Evolutionary conservation across 805 yeast species (phyloP), one percentile per base, ranked within the genome.

Genomic region (Saccharomycopsis fibuligera): DNA sequence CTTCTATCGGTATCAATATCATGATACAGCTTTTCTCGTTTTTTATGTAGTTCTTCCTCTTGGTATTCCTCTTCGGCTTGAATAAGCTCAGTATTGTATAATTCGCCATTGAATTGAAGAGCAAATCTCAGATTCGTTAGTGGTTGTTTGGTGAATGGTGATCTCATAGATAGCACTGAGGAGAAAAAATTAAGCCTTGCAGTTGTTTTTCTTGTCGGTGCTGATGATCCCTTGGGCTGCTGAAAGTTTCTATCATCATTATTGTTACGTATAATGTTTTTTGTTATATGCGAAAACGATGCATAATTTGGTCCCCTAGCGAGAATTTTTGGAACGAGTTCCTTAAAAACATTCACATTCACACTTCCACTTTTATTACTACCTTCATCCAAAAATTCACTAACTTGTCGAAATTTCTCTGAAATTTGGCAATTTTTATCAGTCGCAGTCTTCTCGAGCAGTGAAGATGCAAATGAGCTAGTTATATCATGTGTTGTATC

Each of bases 31-130:
- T n/a, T n/a, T n/a, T n/a, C n/a, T n/a, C n/a, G n/a, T n/a, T n/a
- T n/a, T n/a, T n/a, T n/a, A 29, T 25, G 31, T n/a, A n/a, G n/a
- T n/a, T n/a, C n/a, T n/a, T n/a, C n/a, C n/a, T n/a, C n/a, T n/a
- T n/a, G n/a, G n/a, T n/a, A n/a, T 3, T 49, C 35, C 64, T 0
- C 57, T 54, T 29, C 68, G 8, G 31, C 8, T 29, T 27, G 35
- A 14, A 27, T 55, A 21, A 83, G 73, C 33, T 74, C 83, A 1
- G 62, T 56, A 54, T 82, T 82, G 62, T 93, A 93, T 9, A 93
- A 64, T 58, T 93, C 97, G 0, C 99, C 99, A 62, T 95, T 93
- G 65, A 84, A 91, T 60, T 88, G 96, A 6, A 95, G 60, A 0
- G 74, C 58, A 44, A 59, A 71, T 56, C 68, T 55, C 41, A 65